Evolutionary conservation across 306 rosid genomes (phyloP).

Genomic region (Sechiopsis laciniata): DNA sequence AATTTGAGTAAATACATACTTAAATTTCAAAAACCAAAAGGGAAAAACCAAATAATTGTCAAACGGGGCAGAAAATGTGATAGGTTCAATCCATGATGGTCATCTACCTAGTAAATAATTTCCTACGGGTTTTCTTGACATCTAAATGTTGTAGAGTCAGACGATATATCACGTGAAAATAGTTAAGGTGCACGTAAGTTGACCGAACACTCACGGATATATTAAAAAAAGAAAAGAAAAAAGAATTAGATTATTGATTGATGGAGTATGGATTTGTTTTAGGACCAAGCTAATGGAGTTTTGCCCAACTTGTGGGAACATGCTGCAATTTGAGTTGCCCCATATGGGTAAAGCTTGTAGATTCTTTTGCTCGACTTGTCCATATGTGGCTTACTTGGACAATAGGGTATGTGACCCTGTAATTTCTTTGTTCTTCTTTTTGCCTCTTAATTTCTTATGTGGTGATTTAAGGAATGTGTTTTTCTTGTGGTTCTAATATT

Average conservation of each 20-base stretch:
- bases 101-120: too few species aligned
- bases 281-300: constrained; percentile 38
- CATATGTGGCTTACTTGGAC: constrained; percentile 41
- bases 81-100: too few species aligned
- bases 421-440: background rate
- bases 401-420: constrained; percentile 24
- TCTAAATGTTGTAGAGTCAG: too few species aligned
- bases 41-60: too few species aligned
- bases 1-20: too few species aligned
- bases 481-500: constrained; percentile 1
- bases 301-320: constrained; percentile 52
- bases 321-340: constrained; percentile 48
- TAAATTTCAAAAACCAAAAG: too few species aligned
- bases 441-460: background rate
- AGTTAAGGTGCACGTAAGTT: too few species aligned
- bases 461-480: background rate
- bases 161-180: too few species aligned
- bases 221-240: too few species aligned
- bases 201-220: too few species aligned
- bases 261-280: background rate
- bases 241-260: background rate
- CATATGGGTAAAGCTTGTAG: constrained; percentile 38
- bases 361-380: constrained; percentile 52
- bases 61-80: too few species aligned
- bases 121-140: too few species aligned